Evolutionary conservation across 192 early-diverging fungal genomes (phyloP).

Genomic region (Fimicolochytrium jonesii): DNA sequence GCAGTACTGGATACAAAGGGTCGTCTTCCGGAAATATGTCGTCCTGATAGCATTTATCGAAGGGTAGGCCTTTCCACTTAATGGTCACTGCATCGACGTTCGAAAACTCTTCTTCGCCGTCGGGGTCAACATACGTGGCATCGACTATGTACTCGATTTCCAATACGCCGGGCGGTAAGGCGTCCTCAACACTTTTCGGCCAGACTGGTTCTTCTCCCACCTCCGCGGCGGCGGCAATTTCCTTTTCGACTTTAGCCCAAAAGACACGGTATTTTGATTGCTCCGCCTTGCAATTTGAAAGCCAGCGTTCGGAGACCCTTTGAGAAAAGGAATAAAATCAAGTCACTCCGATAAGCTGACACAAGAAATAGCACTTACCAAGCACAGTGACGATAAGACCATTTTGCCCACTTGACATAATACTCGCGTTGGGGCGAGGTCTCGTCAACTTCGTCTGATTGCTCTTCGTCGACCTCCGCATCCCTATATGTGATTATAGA

Average conservation of each 20-base stretch:
- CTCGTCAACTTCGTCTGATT: background rate
- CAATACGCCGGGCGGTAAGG: constrained; percentile 35
- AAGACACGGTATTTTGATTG: constrained; percentile 21
- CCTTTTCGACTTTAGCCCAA: constrained; percentile 11
- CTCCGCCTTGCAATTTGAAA: constrained; percentile 16
- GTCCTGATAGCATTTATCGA: constrained; percentile 44
- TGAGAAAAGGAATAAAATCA: background rate
- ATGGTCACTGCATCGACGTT: constrained; percentile 51
- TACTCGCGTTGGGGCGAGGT: constrained; percentile 25
- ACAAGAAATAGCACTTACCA: constrained; percentile 20
- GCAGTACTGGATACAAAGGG: background rate
- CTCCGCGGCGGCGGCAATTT: background rate
- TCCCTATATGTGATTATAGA: constrained; percentile 25
- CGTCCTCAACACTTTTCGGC: constrained; percentile 31
- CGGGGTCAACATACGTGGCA: constrained; percentile 3
- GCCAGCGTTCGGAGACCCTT: constrained; percentile 38
- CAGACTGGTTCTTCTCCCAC: background rate
- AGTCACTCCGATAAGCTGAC: background rate
- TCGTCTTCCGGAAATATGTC: background rate
- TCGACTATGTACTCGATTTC: too few relatives aligned
- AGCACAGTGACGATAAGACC: constrained; percentile 32
- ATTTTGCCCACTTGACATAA: constrained; percentile 39
- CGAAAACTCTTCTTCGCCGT: background rate
- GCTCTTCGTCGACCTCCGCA: background rate
- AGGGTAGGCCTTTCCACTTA: constrained; percentile 60